Conservation (phyloP, 2,329 filamentous ascomycete genomes). For the Paraphaeosphaeria sporulosa region DNA sequence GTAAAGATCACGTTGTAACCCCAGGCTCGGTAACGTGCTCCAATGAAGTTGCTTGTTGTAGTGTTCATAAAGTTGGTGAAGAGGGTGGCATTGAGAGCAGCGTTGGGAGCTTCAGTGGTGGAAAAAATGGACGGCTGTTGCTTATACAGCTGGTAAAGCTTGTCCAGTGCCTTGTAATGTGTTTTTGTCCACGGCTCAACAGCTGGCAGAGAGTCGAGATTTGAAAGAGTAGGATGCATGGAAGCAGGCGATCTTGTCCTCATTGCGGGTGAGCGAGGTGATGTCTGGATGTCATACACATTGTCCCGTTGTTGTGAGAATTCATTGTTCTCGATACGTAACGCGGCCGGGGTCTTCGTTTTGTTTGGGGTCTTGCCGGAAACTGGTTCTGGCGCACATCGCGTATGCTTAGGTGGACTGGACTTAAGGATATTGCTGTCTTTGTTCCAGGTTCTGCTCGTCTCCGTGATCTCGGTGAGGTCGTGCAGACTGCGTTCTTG, state of each 20-base stretch:
- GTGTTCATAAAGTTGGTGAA: slow-evolving; percentile 34
- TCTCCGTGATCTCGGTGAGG: slow-evolving; percentile 46
- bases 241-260: slow-evolving; percentile 19
- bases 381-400: neutral
- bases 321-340: slow-evolving; percentile 14
- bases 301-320: slow-evolving; percentile 20
- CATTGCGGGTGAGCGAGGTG: slow-evolving; percentile 28
- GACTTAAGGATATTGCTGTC: slow-evolving; percentile 27
- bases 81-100: slow-evolving; percentile 38
- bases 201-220: slow-evolving; percentile 40
- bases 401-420: slow-evolving; percentile 25
- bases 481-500: slow-evolving; percentile 42
- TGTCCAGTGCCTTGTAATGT: slow-evolving; percentile 49
- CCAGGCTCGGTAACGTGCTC: slow-evolving; percentile 41
- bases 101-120: slow-evolving; percentile 28
- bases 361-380: slow-evolving; percentile 13
- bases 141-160: slow-evolving; percentile 43
- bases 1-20: slow-evolving; percentile 46
- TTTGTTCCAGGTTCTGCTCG: slow-evolving; percentile 31
- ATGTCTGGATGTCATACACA: slow-evolving; percentile 30
- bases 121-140: slow-evolving; percentile 43
- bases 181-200: slow-evolving; percentile 51
- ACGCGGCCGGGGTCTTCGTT: slow-evolving; percentile 11
- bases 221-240: slow-evolving; percentile 37
- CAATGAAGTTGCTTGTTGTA: slow-evolving; percentile 34